These are phyloP conservation scores for Cinchona pubescens DNA, from an alignment of 257 asterid genomes.

Conservation along the genomic window DNA sequence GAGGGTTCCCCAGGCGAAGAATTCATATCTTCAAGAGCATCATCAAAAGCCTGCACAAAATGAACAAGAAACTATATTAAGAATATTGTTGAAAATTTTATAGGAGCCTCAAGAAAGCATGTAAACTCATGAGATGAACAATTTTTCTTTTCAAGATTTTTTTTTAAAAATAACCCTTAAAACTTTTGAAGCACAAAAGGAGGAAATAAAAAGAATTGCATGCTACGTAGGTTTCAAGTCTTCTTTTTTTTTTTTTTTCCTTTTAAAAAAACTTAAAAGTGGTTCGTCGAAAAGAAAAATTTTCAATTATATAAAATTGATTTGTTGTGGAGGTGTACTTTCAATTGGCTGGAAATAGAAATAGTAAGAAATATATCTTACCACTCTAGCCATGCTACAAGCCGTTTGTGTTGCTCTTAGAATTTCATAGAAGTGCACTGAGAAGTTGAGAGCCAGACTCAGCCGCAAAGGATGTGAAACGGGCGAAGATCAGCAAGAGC, in stretches of 20 bases:
- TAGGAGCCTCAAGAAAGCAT: background rate
- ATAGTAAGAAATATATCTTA: background rate
- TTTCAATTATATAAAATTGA: too few relatives aligned
- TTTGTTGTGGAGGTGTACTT: too few relatives aligned
- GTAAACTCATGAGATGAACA: background rate
- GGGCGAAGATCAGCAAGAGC: conserved; percentile 9
- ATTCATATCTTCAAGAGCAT: background rate
- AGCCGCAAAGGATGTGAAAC: conserved; percentile 10
- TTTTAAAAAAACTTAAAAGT: too few relatives aligned
- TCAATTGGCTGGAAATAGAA: too few relatives aligned
- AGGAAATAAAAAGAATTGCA: too few relatives aligned
- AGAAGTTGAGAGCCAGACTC: conserved; percentile 17
- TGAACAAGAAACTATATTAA: too few relatives aligned
- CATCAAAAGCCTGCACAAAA: background rate
- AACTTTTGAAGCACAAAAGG: too few relatives aligned
- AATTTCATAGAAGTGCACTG: conserved; percentile 10
- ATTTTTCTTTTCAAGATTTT: too few relatives aligned
- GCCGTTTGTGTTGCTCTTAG: conserved; percentile 4
- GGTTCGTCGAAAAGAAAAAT: too few relatives aligned
- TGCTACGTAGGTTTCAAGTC: too few relatives aligned
- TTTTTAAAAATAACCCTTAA: too few relatives aligned
- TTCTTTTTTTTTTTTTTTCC: too few relatives aligned
- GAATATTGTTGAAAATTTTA: background rate
- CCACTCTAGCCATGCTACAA: conserved; percentile 2
- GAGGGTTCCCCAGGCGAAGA: background rate